Evolutionary conservation across 2,329 filamentous ascomycete genomes (phyloP).

Genomic region (Verticillium klebahnii): DNA sequence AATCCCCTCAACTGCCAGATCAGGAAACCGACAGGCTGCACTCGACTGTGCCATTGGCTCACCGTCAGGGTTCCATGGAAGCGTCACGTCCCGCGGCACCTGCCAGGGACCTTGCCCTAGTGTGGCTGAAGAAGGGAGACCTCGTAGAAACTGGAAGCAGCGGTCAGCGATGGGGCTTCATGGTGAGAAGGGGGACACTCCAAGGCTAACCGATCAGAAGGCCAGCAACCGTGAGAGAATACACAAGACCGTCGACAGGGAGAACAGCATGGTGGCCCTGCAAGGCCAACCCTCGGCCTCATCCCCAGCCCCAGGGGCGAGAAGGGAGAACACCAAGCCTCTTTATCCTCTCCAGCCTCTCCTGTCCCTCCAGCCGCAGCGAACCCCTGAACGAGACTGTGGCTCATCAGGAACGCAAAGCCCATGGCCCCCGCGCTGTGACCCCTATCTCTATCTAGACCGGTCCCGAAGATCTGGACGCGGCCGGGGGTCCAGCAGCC

Average conservation of each 20-base stretch:
- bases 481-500: conserved; percentile 2
- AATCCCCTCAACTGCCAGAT: conserved; percentile 7
- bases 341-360: conserved; percentile 7
- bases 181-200: not conserved
- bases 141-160: not conserved
- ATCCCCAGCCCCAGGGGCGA: not conserved
- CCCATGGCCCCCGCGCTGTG: not conserved
- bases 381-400: not conserved
- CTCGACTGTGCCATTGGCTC: conserved; percentile 9
- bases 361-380: not conserved
- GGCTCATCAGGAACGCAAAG: conserved; percentile 1
- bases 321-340: not conserved
- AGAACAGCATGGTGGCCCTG: too few species aligned
- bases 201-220: not conserved
- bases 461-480: conserved; percentile 13
- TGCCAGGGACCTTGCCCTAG: not conserved
- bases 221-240: too few species aligned
- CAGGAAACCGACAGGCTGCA: conserved; percentile 8
- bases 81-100: not conserved
- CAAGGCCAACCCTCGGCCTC: not conserved
- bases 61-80: conserved; percentile 8
- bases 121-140: not conserved
- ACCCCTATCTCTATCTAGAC: not conserved
- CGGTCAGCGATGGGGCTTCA: not conserved
- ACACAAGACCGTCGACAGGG: too few species aligned